Evolutionary conservation across 768 basidiomycete species (phyloP).

Genomic region (Collybia mongolica): DNA sequence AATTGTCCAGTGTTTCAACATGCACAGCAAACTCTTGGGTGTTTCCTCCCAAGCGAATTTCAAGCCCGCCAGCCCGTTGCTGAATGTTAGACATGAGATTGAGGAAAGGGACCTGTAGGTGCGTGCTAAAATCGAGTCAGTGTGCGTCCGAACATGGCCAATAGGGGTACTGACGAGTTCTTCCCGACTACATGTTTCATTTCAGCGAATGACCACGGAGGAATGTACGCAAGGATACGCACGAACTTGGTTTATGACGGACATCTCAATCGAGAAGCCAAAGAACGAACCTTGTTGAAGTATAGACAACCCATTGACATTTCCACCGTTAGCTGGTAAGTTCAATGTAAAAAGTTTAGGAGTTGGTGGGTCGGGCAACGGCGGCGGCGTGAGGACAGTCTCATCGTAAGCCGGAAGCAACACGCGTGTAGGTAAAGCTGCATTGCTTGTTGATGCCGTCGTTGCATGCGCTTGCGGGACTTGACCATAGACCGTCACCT

Average conservation of each 20-base stretch:
- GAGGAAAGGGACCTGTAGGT: slow-evolving; percentile 65
- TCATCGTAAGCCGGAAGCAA: slow-evolving; percentile 47
- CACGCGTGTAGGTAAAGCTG: slow-evolving; percentile 8
- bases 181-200: slow-evolving; percentile 37
- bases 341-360: slow-evolving; percentile 27
- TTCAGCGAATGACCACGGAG: neutral
- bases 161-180: slow-evolving; percentile 38
- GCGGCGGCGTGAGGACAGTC: slow-evolving; percentile 45
- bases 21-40: slow-evolving; percentile 67
- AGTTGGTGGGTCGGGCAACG: slow-evolving; percentile 39
- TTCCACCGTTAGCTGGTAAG: slow-evolving; percentile 44
- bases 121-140: slow-evolving; percentile 25
- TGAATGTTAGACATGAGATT: slow-evolving; percentile 76
- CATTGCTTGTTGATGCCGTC: neutral
- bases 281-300: slow-evolving; percentile 38
- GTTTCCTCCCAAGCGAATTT: slow-evolving; percentile 78
- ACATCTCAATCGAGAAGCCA: slow-evolving; percentile 66
- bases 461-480: neutral
- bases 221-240: slow-evolving; percentile 20
- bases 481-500: neutral
- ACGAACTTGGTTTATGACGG: slow-evolving; percentile 57
- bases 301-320: slow-evolving; percentile 32
- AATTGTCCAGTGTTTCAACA: slow-evolving; percentile 25
- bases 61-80: slow-evolving; percentile 58
- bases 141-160: slow-evolving; percentile 16